Base-by-base conservation (phyloP, 257 asterid genomes). In the Parsonsia alboflavescens region DNA sequence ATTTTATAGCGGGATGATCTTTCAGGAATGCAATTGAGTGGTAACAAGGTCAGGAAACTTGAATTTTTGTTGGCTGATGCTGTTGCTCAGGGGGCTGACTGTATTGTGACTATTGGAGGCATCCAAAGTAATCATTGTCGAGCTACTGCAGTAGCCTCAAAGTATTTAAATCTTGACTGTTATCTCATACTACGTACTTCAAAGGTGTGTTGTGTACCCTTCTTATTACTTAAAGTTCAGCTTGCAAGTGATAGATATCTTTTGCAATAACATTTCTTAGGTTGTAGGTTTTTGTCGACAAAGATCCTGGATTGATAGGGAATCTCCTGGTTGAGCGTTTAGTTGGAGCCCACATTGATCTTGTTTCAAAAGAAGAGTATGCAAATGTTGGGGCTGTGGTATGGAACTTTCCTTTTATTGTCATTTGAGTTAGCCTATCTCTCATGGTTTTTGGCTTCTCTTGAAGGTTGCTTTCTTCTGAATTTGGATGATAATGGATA, bases 11-110 rank as follows among this genome's bases (percentile, higher is more conserved):
- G 99, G 24, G 99, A 95, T 82, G 98, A 92, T 88, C 89, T 95
- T 71, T 89, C 99, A 54, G 99, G 99, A 70, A 90, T 94, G 98
- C 97, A 92, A 82, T 75, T 94, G 81, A 94, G 99, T 83, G 99
- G 99, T 78, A 94, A 94, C 89, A 94, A 94, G 91, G 96, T 92
- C 66, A 83, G 99, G 83, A 94, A 94, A 80, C 98, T 94, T 26
- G 99, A 94, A 77, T 95, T 95, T 89, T 87, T 95, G 87, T 73
- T 95, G 82, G 98, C 96, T n/a, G 99, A 92, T 78, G 99, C 99
- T 2, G 90, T 94, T 82, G 87, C 87, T 39, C 80, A 86, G 78
- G 99, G 96, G 63, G 96, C 98, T 57, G 99, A 95, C 73, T 92
- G 99, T 71, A 76, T 95, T 74, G 79, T 92, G 59, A 95, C 98